Evolutionary conservation across 495 filamentous ascomycete species (phyloP), one percentile per base, ranked within the genome.

Genomic region (Saxophila tyrrhenica): DNA sequence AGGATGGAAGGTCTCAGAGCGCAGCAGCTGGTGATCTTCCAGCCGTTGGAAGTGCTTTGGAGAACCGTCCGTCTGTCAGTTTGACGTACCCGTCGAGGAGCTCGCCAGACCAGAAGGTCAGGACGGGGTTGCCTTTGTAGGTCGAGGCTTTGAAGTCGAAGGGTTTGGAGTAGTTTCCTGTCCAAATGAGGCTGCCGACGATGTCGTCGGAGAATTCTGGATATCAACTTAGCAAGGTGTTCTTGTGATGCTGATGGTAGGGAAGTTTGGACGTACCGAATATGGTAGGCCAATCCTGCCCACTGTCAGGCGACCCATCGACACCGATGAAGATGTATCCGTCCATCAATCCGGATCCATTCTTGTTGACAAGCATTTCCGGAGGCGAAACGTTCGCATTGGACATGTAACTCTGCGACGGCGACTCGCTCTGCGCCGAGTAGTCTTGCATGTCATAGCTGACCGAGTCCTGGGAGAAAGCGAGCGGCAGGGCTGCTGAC

Each of bases 241-340:
- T n/a, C n/a, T n/a, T n/a, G n/a, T n/a, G n/a, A n/a, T n/a, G n/a
- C n/a, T n/a, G n/a, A n/a, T n/a, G n/a, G n/a, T n/a, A n/a, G n/a
- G n/a, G n/a, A n/a, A n/a, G n/a, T n/a, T n/a, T n/a, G n/a, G 15
- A 21, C 7, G 7, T 17, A 44, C 41, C 41, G 17, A 8, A 44
- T 44, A 44, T 44, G 16, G 41, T n/a, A 21, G 41, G 41, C 41
- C n/a, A 44, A 21, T 44, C 17, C 41, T 44, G 41, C 17, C 41
- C 41, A n/a, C 41, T 44, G 41, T 44, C 41, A 5, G 41, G 41
- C 41, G 7, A 3, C 19, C 41, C 41, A 21, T 44, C n/a, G 17
- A 44, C 41, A 44, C 41, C 41, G n/a, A 44, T 44, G 17, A 44
- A 44, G 41, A 44, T 44, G 41, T 44, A 44, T 44, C 41, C 41